These are phyloP conservation scores for Tremellales sp. DNA, from an alignment of 1,284 basidiomycete species.

Conservation along the genomic window DNA sequence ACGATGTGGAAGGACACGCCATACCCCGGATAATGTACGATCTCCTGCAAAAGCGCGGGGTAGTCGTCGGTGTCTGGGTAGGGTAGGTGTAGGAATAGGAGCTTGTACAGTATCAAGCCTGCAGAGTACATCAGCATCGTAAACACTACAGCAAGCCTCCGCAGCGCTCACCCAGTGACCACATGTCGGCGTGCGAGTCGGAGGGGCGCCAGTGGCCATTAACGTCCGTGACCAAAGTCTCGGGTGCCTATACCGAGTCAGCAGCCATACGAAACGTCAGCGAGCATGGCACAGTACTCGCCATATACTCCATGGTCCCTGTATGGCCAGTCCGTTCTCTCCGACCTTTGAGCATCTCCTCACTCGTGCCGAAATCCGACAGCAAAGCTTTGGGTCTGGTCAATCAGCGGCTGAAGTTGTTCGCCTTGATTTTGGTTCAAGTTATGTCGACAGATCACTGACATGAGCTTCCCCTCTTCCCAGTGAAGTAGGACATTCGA, in stretches of 20 bases:
- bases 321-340: constrained; percentile 78
- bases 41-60: constrained; percentile 64
- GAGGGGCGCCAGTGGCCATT: constrained; percentile 65
- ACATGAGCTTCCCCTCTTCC: constrained; percentile 78
- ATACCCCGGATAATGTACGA: constrained; percentile 69
- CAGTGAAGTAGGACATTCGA: constrained; percentile 88
- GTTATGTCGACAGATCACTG: constrained; percentile 9
- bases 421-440: not conserved
- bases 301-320: constrained; percentile 69
- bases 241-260: constrained; percentile 57
- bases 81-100: constrained; percentile 80
- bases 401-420: not conserved
- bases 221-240: constrained; percentile 58
- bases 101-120: constrained; percentile 84
- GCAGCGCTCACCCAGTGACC: constrained; percentile 51
- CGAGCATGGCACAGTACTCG: constrained; percentile 5
- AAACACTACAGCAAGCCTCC: not conserved
- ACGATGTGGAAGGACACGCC: too few species aligned
- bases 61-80: constrained; percentile 64
- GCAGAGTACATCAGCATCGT: not conserved
- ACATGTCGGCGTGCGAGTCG: constrained; percentile 67
- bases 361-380: constrained; percentile 90
- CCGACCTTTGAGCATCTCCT: constrained; percentile 72
- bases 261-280: not conserved
- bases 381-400: constrained; percentile 66